A percentile compares a stretch with the other conserved stretches of the same genome.
Evolutionary conservation across 768 basidiomycete species (phyloP).

Genomic region (Mrakia frigida): DNA sequence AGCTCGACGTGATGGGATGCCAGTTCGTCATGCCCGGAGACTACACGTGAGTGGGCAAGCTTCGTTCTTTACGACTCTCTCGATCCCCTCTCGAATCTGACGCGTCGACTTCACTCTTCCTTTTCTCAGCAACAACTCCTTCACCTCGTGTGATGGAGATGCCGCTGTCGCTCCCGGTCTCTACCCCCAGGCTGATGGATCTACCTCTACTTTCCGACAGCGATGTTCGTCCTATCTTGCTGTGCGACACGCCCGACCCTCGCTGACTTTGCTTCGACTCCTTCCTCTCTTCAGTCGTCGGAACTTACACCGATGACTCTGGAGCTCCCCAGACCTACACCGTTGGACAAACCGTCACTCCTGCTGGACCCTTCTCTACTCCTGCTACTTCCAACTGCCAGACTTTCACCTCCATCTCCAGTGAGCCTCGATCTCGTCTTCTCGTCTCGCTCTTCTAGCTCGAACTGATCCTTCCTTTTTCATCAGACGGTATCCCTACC

Average conservation of each 20-base stretch:
- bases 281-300: background rate
- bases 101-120: no score
- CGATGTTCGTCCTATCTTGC: background rate
- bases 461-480: background rate
- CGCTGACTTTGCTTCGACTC: background rate
- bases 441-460: background rate
- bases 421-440: background rate
- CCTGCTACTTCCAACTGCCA: conserved; percentile 35
- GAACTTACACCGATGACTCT: conserved; percentile 5
- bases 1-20: conserved; percentile 47
- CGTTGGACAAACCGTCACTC: conserved; percentile 54
- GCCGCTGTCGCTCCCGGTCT: conserved; percentile 38
- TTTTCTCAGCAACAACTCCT: conserved; percentile 41
- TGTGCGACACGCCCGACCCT: background rate
- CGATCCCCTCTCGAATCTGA: no score
- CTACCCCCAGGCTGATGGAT: conserved; percentile 33
- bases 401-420: conserved; percentile 33
- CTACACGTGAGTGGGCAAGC: background rate
- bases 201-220: conserved; percentile 60
- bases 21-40: conserved; percentile 31
- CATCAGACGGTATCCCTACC: background rate
- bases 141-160: conserved; percentile 50
- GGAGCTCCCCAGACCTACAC: conserved; percentile 20
- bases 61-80: no score
- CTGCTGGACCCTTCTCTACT: conserved; percentile 52